Conservation (phyloP, 768 basidiomycete species). For the Trametes cingulata region DNA sequence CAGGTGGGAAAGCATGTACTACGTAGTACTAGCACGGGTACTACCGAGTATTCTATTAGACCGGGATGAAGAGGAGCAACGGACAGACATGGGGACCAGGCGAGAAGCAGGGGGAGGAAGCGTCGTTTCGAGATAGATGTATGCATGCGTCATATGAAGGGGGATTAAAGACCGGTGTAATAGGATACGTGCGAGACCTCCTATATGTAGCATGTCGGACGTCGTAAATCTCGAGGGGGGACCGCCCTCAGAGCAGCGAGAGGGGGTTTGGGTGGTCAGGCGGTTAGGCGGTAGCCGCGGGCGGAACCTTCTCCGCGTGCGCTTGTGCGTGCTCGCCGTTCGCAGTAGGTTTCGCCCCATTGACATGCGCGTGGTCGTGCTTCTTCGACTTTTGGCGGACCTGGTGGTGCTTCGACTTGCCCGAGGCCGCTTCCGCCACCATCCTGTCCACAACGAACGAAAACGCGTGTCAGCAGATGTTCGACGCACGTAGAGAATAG, state of each 20-base stretch:
- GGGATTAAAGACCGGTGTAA: too few relatives aligned
- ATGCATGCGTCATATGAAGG: neutral
- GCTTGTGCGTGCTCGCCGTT: neutral
- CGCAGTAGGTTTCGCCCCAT: slow-evolving; percentile 7
- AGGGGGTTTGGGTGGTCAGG: neutral
- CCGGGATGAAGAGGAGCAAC: too few relatives aligned
- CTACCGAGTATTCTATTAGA: neutral
- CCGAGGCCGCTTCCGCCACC: slow-evolving; percentile 82
- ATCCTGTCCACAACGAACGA: slow-evolving; percentile 52
- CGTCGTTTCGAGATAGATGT: neutral
- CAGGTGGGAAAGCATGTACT: neutral
- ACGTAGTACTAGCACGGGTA: neutral
- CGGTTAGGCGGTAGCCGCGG: slow-evolving; percentile 7
- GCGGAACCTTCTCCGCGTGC: slow-evolving; percentile 2
- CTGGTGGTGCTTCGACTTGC: slow-evolving; percentile 59
- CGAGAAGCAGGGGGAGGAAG: too few relatives aligned
- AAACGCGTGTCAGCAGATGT: neutral
- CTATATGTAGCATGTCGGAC: too few relatives aligned
- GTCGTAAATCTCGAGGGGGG: too few relatives aligned
- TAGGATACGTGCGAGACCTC: too few relatives aligned
- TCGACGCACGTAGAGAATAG: neutral
- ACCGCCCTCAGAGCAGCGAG: neutral
- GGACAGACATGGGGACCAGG: too few relatives aligned
- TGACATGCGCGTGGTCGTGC: slow-evolving; percentile 2
- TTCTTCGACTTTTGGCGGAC: slow-evolving; percentile 8